Base-by-base conservation (phyloP, 148 eudicot genomes). In the Spergularia marina region DNA sequence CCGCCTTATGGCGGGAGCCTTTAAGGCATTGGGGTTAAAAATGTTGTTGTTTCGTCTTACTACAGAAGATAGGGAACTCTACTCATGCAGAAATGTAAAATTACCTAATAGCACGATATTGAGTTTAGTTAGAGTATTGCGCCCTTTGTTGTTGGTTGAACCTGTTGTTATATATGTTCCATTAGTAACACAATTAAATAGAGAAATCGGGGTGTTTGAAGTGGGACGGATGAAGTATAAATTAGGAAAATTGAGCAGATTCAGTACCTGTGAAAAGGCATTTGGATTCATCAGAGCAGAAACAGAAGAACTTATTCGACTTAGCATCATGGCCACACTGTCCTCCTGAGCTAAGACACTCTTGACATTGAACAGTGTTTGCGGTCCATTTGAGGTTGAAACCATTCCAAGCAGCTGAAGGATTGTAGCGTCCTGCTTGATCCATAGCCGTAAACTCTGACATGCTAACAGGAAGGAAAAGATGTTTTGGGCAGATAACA, bases 331-430 rank as follows among this genome's bases (percentile, higher is more conserved):
- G 83, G 16, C 94, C 97, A 68, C 97, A 91, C 65, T 73, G 60
- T 34, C 94, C 94, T 2, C 91, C 87, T 10, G 84, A 76, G 30
- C 7, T 9, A 5, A 44, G 53, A 44, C 97, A 91, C 21, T 15
- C 18, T 10, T 16, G 13, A 68, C 97, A 91, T 11, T 4, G 12
- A 0, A 23, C 40, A 70, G 77, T 55, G 55, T 78, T 65, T 12
- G 87, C 91, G 0, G 30, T 52, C 92, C 90, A 85, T 40, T 23
- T 12, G 54, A 90, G 77, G 56, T 79, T 84, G 20, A 91, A 91
- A 21, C 97, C 94, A 65, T 53, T 36, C 77, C 61, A 73, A 78
- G 68, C 76, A n/a, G 49, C 59, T 1, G 0, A 0, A 51, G 72
- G 64, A 0, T 9, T 3, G 68, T 69, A 68, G 4, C 2, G 10